A percentile compares a stretch with the other conserved stretches of the same genome.
Conservation (phyloP, 148 eudicot species). For the Amaranthus palmeri region DNA sequence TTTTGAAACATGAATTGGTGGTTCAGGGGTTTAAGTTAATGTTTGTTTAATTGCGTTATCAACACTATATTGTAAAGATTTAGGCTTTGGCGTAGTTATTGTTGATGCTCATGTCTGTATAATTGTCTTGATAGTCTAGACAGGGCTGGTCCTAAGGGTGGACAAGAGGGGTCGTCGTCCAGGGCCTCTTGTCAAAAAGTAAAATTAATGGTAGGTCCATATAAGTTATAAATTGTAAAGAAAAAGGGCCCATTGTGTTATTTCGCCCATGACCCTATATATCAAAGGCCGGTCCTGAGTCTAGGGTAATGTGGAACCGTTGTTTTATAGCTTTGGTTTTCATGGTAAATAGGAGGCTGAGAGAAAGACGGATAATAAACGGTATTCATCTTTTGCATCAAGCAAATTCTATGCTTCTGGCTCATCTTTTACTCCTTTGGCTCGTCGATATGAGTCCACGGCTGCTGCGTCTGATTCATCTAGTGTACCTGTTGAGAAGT, state of each 20-base stretch:
- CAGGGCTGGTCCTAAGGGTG: too few species aligned
- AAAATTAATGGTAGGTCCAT: too few species aligned
- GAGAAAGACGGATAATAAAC: slow-evolving; percentile 30
- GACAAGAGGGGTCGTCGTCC: too few species aligned
- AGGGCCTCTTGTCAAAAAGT: too few species aligned
- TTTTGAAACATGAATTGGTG: too few species aligned
- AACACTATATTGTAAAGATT: too few species aligned
- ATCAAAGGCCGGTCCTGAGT: too few species aligned
- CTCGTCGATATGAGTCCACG: slow-evolving; percentile 59
- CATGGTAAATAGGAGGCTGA: slow-evolving; percentile 28
- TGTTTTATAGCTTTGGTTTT: not conserved
- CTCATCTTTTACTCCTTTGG: slow-evolving; percentile 25
- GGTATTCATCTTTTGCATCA: slow-evolving; percentile 40
- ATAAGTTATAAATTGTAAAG: too few species aligned
- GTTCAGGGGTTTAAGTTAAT: too few species aligned
- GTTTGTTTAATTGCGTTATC: too few species aligned
- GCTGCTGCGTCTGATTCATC: slow-evolving; percentile 72
- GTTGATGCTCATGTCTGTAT: not conserved
- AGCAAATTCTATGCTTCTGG: slow-evolving; percentile 23
- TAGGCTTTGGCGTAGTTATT: not conserved
- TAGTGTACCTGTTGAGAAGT: slow-evolving; percentile 60
- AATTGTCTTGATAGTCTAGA: not conserved
- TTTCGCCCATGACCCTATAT: too few species aligned
- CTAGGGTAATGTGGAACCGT: not conserved
- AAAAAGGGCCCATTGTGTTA: too few species aligned